A percentile compares a stretch with the other conserved stretches of the same genome.
These are phyloP conservation scores for Mycena sanguinolenta DNA, from an alignment of 768 basidiomycete species.

Conservation along the genomic window DNA sequence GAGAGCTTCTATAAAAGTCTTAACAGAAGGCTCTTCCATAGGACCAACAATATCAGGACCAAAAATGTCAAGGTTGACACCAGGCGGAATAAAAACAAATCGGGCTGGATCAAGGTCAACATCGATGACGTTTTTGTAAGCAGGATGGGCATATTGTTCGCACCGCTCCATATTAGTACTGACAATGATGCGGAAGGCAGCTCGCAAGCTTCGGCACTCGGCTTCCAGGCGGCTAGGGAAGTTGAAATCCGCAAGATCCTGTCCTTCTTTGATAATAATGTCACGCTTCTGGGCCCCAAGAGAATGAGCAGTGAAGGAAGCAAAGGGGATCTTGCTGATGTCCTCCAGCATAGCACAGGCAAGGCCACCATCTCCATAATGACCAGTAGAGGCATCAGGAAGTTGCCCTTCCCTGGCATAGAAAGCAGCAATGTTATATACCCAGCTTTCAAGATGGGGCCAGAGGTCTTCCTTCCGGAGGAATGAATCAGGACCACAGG, in stretches of 20 bases:
- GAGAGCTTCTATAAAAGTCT: slow-evolving; percentile 1
- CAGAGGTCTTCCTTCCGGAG: slow-evolving; percentile 3
- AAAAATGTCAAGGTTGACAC: not conserved
- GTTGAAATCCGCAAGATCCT: slow-evolving; percentile 2
- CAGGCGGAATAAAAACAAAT: not conserved
- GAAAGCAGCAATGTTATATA: slow-evolving; percentile 2
- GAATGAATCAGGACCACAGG: not conserved
- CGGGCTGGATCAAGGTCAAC: slow-evolving; percentile 3
- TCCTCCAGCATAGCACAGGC: slow-evolving; percentile 1
- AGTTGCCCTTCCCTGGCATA: not conserved
- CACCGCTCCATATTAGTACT: not conserved
- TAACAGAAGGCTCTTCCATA: not conserved
- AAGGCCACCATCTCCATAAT: slow-evolving; percentile 3
- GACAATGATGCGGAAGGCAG: slow-evolving; percentile 3
- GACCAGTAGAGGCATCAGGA: slow-evolving; percentile 1
- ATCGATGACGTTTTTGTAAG: not conserved
- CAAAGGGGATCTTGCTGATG: slow-evolving; percentile 4
- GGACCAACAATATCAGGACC: not conserved
- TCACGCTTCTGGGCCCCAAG: slow-evolving; percentile 1
- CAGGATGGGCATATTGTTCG: not conserved
- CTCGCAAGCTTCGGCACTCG: not conserved
- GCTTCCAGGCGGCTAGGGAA: slow-evolving; percentile 2
- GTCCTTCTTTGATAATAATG: not conserved
- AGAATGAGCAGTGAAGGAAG: slow-evolving; percentile 5
- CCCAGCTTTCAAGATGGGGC: slow-evolving; percentile 1